Evolutionary conservation across 2,329 filamentous ascomycete genomes (phyloP), one percentile per base, ranked within the genome.

Genomic region (Didymella keratinophila): DNA sequence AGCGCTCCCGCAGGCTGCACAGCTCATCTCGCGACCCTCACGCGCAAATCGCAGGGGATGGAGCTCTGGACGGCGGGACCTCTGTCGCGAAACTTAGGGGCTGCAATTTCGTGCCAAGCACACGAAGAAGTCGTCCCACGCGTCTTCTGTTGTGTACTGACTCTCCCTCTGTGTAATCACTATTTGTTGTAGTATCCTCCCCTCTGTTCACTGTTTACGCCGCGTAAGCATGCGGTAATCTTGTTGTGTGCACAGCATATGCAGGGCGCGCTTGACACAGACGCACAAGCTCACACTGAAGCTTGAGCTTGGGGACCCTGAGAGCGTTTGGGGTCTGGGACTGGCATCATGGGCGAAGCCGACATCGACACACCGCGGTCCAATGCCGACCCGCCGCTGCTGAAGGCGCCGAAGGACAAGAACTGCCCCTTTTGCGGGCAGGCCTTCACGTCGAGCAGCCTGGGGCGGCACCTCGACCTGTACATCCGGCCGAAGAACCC

Each of bases 401-500:
- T 77, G 55, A 76, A 80, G 52, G 84, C 89, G 16, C 78, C 84
- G 58, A 98, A 98, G 78, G 93, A 98, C 80, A 92, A 91, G 73
- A 88, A 83, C 64, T 97, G 94, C 76, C 91, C 89, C 34, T 98
- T 92, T 80, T 98, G 94, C 77, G 84, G 87, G 45, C 92, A 97
- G 76, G 84, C 89, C 7, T 98, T 97, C 74, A 97, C 94, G 16
- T 97, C 93, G 1, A 97, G 93, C 16, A 67, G 64, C 28, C 86
- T 98, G 52, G 94, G 94, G 48, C 89, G 94, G 44, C 94, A 98
- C 78, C 88, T 97, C 66, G 94, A 98, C 76, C 86, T 97, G 37
- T 97, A 96, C 77, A 93, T 97, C 71, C 93, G 93, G 73, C 89
- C 93, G 58, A 96, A 93, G 80, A 97, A 97, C 76, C 92, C 94